Percentiles rank a stretch among this genome's conserved stretches.
phyloP scores from a whole-genome alignment of 2,329 filamentous ascomycete species.

The Cordyceps tenuipes region DNA sequence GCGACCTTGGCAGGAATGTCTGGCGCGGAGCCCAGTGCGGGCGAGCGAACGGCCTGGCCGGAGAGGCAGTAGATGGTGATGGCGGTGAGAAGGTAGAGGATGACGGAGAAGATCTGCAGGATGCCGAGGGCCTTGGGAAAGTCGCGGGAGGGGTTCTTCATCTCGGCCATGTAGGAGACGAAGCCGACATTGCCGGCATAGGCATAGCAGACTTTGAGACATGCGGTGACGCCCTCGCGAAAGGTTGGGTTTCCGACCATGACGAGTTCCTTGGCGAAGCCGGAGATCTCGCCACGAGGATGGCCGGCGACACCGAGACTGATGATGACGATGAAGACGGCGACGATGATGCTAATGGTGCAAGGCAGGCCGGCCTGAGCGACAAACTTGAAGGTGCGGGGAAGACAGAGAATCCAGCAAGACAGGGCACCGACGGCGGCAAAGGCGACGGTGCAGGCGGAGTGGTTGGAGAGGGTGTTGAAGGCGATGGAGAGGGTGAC shows the following conservation, averaged over 20 bases:
- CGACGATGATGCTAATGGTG: conserved; percentile 26
- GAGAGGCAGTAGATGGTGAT: conserved; percentile 25
- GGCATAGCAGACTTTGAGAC: conserved; percentile 28
- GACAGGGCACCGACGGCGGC: conserved; percentile 53
- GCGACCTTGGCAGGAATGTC: conserved; percentile 24
- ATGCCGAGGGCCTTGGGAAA: conserved; percentile 24
- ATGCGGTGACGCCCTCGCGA: conserved; percentile 24
- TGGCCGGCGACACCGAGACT: conserved; percentile 23
- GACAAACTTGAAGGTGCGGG: conserved; percentile 51
- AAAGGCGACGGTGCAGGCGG: conserved; percentile 58
- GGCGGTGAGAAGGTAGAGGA: conserved; percentile 25
- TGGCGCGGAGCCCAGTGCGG: conserved; percentile 27
- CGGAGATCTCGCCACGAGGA: conserved; percentile 21
- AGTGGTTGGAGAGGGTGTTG: conserved; percentile 56
- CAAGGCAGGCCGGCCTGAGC: conserved; percentile 24
- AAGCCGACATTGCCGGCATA: conserved; percentile 31
- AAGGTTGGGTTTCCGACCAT: conserved; percentile 24
- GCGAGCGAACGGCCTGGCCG: conserved; percentile 24
- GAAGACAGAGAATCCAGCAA: conserved; percentile 56
- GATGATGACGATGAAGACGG: conserved; percentile 30
- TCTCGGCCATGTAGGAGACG: conserved; percentile 28
- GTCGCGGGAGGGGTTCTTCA: conserved; percentile 24
- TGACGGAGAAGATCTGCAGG: conserved; percentile 26
- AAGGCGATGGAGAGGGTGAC: conserved; percentile 59
- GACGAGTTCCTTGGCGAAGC: conserved; percentile 23